phyloP scores from a whole-genome alignment of 2,329 filamentous ascomycete genomes.

The Nakataea oryzae region DNA sequence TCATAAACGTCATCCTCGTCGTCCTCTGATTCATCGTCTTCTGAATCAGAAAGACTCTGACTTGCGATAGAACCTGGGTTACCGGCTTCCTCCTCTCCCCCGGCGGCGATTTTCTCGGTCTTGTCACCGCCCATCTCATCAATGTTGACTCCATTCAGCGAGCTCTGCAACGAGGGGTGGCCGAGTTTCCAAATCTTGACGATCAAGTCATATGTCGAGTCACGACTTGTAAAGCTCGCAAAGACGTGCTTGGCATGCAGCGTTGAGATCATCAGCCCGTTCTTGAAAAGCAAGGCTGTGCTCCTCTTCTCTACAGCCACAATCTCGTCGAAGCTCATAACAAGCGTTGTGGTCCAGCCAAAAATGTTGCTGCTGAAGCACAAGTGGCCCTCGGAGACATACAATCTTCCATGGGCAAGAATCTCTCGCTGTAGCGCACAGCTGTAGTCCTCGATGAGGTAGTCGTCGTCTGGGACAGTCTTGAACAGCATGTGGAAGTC shows the following conservation, averaged over 20 bases:
- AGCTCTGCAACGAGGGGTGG: constrained; percentile 84
- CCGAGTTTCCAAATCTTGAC: constrained; percentile 98
- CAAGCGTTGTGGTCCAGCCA: constrained; percentile 93
- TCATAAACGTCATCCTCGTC: constrained; percentile 23
- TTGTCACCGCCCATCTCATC: constrained; percentile 80
- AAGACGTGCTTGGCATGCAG: constrained; percentile 93
- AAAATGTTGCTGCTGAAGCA: constrained; percentile 99
- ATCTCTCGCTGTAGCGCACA: constrained; percentile 94
- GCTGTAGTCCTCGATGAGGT: constrained; percentile 96
- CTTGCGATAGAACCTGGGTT: constrained; percentile 17
- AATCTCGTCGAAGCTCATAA: constrained; percentile 97
- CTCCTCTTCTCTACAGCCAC: constrained; percentile 95
- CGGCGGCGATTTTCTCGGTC: constrained; percentile 71
- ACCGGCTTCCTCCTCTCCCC: constrained; percentile 25
- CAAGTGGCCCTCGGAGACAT: constrained; percentile 93
- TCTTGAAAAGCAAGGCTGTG: constrained; percentile 91
- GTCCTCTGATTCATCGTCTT: constrained; percentile 36
- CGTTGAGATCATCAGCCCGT: constrained; percentile 93
- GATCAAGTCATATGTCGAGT: constrained; percentile 93
- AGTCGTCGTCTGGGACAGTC: constrained; percentile 95
- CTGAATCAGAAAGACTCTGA: constrained; percentile 29
- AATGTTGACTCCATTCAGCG: constrained; percentile 76
- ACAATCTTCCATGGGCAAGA: constrained; percentile 82
- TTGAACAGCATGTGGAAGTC: constrained; percentile 92
- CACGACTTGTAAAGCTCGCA: constrained; percentile 85